Base-by-base conservation (phyloP, 1,284 basidiomycete species). In the Leccinum angustisporum region DNA sequence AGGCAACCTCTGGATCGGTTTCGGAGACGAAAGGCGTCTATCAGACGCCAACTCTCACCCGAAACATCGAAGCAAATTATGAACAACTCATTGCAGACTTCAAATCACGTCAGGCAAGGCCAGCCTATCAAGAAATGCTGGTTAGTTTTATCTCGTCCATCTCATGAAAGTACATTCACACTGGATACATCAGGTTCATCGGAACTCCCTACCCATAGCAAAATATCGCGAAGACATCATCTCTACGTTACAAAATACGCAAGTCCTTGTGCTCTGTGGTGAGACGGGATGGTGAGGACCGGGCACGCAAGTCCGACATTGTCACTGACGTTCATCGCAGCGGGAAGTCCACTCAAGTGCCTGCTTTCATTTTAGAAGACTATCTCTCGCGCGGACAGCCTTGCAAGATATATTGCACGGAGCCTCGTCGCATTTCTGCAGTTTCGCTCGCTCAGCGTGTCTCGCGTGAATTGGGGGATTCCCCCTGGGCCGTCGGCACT, bases 341-440 rank as follows among this genome's bases (percentile, higher is more conserved):
- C 70, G 97, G 97, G 14, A 99, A 99, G 78, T 98, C 96, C 1
- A 99, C 97, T 0, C 97, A 99, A 78, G 86, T 99, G 4, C 97
- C 97, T 1, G 85, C 93, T 0, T 99, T 95, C 79, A 92, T 99
- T 63, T 83, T 99, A 9, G 97, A 99, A 75, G 87, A 97, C 71
- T 88, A 93, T 58, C 84, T 98, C 16, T 85, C 88, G 5, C 84
- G 84, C 61, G 97, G 96, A 18, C 85, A 84, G 67, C 83, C 87
- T 56, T 98, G 95, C 80, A 97, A 92, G 76, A 94, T 99, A 67
- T 95, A 90, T 70, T 97, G 96, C 66, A 98, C 97, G 3, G 97
- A 99, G 70, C 97, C 97, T 1, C 85, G 97, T 30, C 88, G 97
- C 60, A 99, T 99, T 69, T 97, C 95, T 61, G 97, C 97, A 1